A percentile compares a stretch with the other conserved stretches of the same genome.
Conservation (phyloP, 306 rosid species). For the Geum urbanum region DNA sequence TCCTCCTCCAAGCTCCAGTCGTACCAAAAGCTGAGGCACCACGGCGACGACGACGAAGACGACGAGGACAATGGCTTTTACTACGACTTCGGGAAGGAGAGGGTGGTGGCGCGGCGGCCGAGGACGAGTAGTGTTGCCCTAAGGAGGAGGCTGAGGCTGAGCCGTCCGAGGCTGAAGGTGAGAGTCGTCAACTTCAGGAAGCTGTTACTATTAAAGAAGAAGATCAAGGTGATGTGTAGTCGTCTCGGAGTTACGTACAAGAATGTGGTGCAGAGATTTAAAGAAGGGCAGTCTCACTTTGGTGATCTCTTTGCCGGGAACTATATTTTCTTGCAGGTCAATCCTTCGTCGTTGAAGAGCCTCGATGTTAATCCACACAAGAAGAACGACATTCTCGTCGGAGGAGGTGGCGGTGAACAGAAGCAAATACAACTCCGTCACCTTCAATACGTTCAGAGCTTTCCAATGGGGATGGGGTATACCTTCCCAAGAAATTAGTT, state of each 20-base stretch:
- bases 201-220: conserved; percentile 50
- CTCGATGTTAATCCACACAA: not conserved
- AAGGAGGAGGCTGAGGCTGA: conserved; percentile 28
- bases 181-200: conserved; percentile 58
- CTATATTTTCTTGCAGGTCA: conserved; percentile 66
- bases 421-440: not conserved
- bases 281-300: conserved; percentile 54
- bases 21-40: conserved; percentile 47
- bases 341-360: conserved; percentile 48
- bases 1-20: conserved; percentile 27
- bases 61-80: not conserved
- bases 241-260: conserved; percentile 37
- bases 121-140: not conserved
- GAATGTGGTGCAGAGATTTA: conserved; percentile 45
- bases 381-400: not conserved
- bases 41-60: conserved; percentile 8
- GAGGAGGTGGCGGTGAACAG: not conserved
- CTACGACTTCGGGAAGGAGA: conserved; percentile 15
- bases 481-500: not conserved
- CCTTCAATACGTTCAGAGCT: not conserved
- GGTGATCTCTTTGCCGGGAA: conserved; percentile 87
- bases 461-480: not conserved
- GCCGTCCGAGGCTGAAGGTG: conserved; percentile 54
- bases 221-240: conserved; percentile 35
- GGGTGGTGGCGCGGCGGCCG: conserved; percentile 25